Base-by-base conservation (phyloP, 164 flowering plant species). In the Sextonia rubra region DNA sequence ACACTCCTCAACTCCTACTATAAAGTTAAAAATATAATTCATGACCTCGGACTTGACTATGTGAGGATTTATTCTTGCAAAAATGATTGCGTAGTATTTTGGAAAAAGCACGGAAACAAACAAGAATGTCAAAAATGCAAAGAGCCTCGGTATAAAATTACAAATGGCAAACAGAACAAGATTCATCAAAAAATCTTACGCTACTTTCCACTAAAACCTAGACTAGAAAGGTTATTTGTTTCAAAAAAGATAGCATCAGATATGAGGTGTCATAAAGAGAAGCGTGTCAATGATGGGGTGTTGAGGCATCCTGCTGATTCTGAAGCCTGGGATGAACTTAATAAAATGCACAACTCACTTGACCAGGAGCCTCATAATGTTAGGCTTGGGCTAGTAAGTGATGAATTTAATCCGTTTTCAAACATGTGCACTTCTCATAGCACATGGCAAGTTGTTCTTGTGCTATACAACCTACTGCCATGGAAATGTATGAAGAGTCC, bases 381-480 rank as follows among this genome's bases (percentile, higher is more conserved):
- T 14, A 69, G 63, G 26, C 71, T 69, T 3, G 71, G 71, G 7
- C 9, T 69, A 22, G 71, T 37, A 4, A 69, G 44, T 55, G 71
- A 69, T 29, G 63, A 63, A n/a, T n/a, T n/a, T n/a, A 4, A 69
- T 52, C 24, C 71, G 24, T 69, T 52, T 55, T 18, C 62, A 2
- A 24, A 24, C 25, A 69, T 11, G 37, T 52, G 1, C 55, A 49
- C 4, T 27, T 25, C 71, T 15, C 25, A 69, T 27, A 69, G 61
- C 63, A 8, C 25, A 3, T 49, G 62, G 62, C 63, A 8, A 4
- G 71, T 49, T 3, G 9, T 49, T 2, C 8, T 52, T 0, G n/a
- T 69, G 18, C 32, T 37, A 8, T 69, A 69, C 1, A 69, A 69
- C 25, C 23, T 69, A 18, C 17, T 63, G 14, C 71, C 71, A 4